Evolutionary conservation across 2,329 filamentous ascomycete species (phyloP).

Genomic region (Penicillium sp.): DNA sequence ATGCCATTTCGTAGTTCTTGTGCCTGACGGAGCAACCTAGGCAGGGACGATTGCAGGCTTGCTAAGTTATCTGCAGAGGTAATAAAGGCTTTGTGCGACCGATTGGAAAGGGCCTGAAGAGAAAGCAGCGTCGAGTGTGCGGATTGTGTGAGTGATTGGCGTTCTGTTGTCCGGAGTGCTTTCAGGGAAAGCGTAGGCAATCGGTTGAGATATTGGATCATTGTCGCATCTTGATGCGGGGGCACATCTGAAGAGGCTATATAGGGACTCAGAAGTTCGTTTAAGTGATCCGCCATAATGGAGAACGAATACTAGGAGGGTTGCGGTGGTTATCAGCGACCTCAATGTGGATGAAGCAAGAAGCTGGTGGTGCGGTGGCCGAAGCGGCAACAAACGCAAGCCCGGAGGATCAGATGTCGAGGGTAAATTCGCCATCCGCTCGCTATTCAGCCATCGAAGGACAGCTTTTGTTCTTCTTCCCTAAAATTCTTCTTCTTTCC

Average conservation of each 20-base stretch:
- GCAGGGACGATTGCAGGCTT: constrained; percentile 74
- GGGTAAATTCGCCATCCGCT: constrained; percentile 5
- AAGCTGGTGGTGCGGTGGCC: constrained; percentile 29
- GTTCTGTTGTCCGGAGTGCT: constrained; percentile 74
- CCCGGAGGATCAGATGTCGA: constrained; percentile 20
- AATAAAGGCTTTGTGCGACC: constrained; percentile 84
- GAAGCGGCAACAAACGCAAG: constrained; percentile 37
- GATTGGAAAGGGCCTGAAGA: constrained; percentile 85
- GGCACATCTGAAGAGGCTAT: constrained; percentile 49
- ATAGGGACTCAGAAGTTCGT: constrained; percentile 72
- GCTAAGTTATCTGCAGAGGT: constrained; percentile 77
- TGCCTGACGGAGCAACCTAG: constrained; percentile 68
- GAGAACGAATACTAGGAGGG: not conserved
- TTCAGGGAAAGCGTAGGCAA: constrained; percentile 77
- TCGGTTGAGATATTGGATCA: constrained; percentile 71
- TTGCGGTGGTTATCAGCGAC: not conserved
- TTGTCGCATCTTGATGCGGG: constrained; percentile 37
- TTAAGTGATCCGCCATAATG: constrained; percentile 72
- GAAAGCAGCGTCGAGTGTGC: constrained; percentile 81
- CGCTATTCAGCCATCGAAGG: not conserved
- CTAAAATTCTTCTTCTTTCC: not conserved
- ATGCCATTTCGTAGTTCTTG: constrained; percentile 72
- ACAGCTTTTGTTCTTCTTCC: not conserved
- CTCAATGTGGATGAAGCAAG: not conserved
- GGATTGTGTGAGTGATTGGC: constrained; percentile 77